Base-by-base conservation (phyloP, 2,329 filamentous ascomycete genomes). In the Drechslera avenae region DNA sequence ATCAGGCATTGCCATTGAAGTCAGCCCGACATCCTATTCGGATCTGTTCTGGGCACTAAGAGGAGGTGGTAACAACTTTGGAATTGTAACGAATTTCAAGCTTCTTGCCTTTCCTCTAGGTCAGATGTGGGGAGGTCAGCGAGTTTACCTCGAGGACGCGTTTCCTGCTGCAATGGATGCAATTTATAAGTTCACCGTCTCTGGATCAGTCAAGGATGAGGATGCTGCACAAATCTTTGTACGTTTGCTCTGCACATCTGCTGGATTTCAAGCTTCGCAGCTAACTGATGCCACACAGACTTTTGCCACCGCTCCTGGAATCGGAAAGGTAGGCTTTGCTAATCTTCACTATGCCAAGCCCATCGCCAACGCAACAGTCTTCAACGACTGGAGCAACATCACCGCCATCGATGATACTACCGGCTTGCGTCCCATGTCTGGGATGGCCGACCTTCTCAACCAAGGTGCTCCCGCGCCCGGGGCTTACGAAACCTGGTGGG, bases 31-130 rank as follows among this genome's bases (percentile, higher is more conserved):
- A 1, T 31, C 67, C 17, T 75, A 77, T 43, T 44, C 50, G 3
- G 76, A 78, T 39, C 69, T 76, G 4, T 76, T 71, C 55, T 65
- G 60, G 52, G 71, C 70, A 0, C 46, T 74, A 8, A 64, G 70
- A 44, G 71, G 72, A 9, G 67, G 65, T 14, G 63, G 64, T 1
- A 63, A 60, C 40, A 67, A 69, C 9, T 68, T 68, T 36, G 77
- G 67, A 2, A 57, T 70, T 7, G 63, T 70, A 10, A 69, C 63
- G 9, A 59, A 58, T 10, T 67, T 68, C 52, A 58, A 63, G n/a
- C 48, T 62, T 4, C 23, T 46, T 6, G 39, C 61, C 8, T 61
- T 60, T 17, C 57, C 62, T 1, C 46, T 59, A 1, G 54, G 57
- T 1, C 45, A 60, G 14, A 63, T 68, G 59, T 68, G 63, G 64